Base-by-base conservation (phyloP, 495 filamentous ascomycete genomes). In the Tuber calosporum region DNA sequence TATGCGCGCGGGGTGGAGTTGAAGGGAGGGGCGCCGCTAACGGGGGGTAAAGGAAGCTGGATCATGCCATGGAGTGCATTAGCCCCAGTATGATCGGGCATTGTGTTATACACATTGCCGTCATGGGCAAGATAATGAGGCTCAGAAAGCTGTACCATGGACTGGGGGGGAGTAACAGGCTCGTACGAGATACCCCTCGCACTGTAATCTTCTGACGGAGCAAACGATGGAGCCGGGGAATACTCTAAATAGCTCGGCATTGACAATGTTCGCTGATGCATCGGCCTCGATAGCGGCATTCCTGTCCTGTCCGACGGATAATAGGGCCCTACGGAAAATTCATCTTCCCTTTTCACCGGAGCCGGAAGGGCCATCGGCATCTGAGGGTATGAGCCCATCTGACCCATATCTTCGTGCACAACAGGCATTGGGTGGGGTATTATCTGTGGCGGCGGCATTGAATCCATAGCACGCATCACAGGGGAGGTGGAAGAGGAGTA, bases 181-280 rank as follows among this genome's bases (percentile, higher is more conserved):
- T 99, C 95, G 82, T 92, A 99, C 6, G 96, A 98, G 74, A 98
- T 88, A 39, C 93, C 95, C 45, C 96, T 91, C 80, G 93, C 93
- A 88, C 94, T 96, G 86, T 97, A 99, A 79, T 97, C 94, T 81
- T 97, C 94, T 7, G 96, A 98, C 7, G 96, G 97, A 37, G 96
- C 93, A 79, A 98, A 97, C 2, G 95, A 98, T 4, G 95, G 95
- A 1, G 95, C 95, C 42, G 95, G 95, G 19, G 95, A 99, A 85
- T 97, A 99, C 83, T 99, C 95, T 84, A 97, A 89, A 79, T 94
- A 99, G 15, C 93, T 91, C 30, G 95, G 95, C 93, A 98, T 97
- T 1, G 96, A 98, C 66, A 94, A 90, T 80, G 97, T 94, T 41
- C 95, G 91, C 80, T 95, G 92, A 83, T 95, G 92, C 42, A 90